These are phyloP conservation scores for Cyberlindnera nakhonratchasimensis DNA, from an alignment of 805 yeast genomes.

Conservation along the genomic window DNA sequence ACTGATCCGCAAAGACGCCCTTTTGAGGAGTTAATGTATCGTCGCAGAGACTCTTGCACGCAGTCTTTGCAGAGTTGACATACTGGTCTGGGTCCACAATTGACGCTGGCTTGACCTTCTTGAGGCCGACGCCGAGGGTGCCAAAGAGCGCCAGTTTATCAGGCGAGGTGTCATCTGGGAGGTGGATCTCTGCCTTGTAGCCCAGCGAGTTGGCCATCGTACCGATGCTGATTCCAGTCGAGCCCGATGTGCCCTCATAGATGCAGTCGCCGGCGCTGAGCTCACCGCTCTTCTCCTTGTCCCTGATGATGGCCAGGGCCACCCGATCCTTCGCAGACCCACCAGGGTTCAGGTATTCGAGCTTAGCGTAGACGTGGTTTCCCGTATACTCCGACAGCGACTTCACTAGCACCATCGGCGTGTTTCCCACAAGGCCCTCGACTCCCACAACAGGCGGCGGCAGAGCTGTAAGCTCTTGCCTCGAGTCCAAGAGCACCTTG, in stretches of 20 bases:
- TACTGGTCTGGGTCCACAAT: conserved; percentile 93
- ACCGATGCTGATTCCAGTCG: conserved; percentile 94
- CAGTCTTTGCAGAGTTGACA: conserved; percentile 77
- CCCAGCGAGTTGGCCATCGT: conserved; percentile 87
- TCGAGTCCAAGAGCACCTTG: conserved; percentile 3
- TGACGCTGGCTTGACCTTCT: conserved; percentile 89
- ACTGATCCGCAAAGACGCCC: conserved; percentile 93
- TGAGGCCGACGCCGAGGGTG: conserved; percentile 76
- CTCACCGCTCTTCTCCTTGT: conserved; percentile 58
- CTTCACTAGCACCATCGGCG: conserved; percentile 74
- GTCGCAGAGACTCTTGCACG: conserved; percentile 47
- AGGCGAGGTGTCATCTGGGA: conserved; percentile 88
- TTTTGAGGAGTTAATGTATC: conserved; percentile 35
- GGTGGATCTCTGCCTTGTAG: conserved; percentile 85
- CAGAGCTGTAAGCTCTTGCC: conserved; percentile 16
- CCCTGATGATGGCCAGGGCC: conserved; percentile 76
- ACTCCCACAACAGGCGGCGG: conserved; percentile 49
- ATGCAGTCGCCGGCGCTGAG: conserved; percentile 65
- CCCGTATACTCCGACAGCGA: conserved; percentile 73
- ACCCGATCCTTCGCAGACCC: conserved; percentile 96
- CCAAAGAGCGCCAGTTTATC: conserved; percentile 74
- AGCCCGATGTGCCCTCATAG: conserved; percentile 95
- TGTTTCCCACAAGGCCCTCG: conserved; percentile 82
- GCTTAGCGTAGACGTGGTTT: conserved; percentile 79
- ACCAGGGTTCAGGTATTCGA: conserved; percentile 86